Evolutionary conservation across 176 grass and related monocot species (phyloP).

Genomic region (Phoenix roebelenii): DNA sequence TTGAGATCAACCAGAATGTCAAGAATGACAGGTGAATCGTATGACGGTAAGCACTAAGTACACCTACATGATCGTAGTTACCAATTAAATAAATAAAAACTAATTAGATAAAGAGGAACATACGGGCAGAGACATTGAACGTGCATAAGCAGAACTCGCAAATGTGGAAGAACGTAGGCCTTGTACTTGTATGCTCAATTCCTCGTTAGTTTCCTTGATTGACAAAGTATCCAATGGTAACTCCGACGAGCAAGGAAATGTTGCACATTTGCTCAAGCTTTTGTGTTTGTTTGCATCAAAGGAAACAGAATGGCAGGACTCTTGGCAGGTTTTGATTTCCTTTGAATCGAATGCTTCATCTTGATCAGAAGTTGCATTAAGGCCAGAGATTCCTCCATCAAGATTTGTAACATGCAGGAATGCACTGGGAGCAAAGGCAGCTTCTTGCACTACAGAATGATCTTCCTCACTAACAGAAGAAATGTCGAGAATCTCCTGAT

Average conservation of each 20-base stretch:
- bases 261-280: slow-evolving; percentile 3
- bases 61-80: too few relatives aligned
- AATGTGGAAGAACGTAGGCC: not conserved
- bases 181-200: too few relatives aligned
- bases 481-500: too few relatives aligned
- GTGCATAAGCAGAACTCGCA: slow-evolving; percentile 19
- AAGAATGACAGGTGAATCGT: too few relatives aligned
- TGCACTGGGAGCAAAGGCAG: not conserved
- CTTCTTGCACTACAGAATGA: not conserved
- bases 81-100: too few relatives aligned
- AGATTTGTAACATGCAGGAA: not conserved
- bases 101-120: slow-evolving; percentile 12
- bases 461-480: not conserved
- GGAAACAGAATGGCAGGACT: not conserved
- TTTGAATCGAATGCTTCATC: not conserved
- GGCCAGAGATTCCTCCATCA: not conserved
- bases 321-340: not conserved
- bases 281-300: slow-evolving; percentile 1
- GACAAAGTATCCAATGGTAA: not conserved
- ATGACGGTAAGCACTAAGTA: too few relatives aligned
- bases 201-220: too few relatives aligned
- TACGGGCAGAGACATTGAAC: slow-evolving; percentile 38
- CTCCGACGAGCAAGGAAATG: slow-evolving; percentile 4
- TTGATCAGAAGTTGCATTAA: not conserved
- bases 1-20: too few relatives aligned